These are phyloP conservation scores for Phytophthora ramorum DNA, from an alignment of 352 stramenopile species.

Conservation along the genomic window DNA sequence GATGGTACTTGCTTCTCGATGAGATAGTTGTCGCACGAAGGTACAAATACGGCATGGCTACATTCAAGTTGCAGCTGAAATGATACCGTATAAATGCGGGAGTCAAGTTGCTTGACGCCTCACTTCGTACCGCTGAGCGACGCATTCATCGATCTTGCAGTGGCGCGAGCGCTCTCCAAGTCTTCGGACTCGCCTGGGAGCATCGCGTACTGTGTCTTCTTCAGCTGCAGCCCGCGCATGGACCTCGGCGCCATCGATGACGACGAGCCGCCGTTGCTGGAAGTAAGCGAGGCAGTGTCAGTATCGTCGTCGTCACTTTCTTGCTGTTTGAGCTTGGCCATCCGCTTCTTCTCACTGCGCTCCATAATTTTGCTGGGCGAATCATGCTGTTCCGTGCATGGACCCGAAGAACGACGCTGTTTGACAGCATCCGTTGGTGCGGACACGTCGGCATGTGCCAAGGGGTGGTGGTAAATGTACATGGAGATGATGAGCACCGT, in stretches of 20 bases:
- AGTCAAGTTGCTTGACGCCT: background rate
- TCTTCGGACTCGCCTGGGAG: slow-evolving; percentile 43
- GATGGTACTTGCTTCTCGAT: slow-evolving; percentile 20
- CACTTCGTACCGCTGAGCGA: slow-evolving; percentile 22
- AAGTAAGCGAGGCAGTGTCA: slow-evolving; percentile 20
- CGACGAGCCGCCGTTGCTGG: slow-evolving; percentile 24
- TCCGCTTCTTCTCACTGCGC: slow-evolving; percentile 29
- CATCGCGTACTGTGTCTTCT: slow-evolving; percentile 71
- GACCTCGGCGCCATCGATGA: slow-evolving; percentile 25
- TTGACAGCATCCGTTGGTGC: slow-evolving; percentile 12
- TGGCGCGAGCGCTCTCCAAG: slow-evolving; percentile 34
- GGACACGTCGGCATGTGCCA: slow-evolving; percentile 22
- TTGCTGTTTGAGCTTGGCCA: slow-evolving; percentile 21
- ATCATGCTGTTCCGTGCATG: slow-evolving; percentile 17
- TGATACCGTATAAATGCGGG: background rate
- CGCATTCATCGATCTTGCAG: slow-evolving; percentile 23
- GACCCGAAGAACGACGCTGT: slow-evolving; percentile 19
- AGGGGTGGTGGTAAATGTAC: slow-evolving; percentile 87
- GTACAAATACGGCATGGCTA: slow-evolving; percentile 22
- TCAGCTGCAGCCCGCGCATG: slow-evolving; percentile 41
- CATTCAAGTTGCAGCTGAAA: background rate
- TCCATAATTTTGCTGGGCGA: slow-evolving; percentile 6
- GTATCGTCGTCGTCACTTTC: slow-evolving; percentile 24
- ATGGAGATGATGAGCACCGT: slow-evolving; percentile 85
- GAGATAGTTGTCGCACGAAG: slow-evolving; percentile 17